Evolutionary conservation across 2,329 filamentous ascomycete genomes (phyloP), one percentile per base, ranked within the genome.

Genomic region (Juglanconis juglandina): DNA sequence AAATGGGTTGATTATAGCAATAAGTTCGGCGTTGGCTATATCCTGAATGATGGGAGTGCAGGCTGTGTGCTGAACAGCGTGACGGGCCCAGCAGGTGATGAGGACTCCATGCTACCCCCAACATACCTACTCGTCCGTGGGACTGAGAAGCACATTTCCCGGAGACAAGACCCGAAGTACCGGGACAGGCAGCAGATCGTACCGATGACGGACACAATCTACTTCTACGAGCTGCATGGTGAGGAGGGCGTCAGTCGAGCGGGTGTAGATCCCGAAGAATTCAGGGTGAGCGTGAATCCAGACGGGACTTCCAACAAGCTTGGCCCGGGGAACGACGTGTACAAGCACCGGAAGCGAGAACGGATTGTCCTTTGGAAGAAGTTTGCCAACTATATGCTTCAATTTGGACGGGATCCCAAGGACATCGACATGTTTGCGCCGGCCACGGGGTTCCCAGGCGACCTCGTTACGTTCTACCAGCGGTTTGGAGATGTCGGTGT

Each of bases 1-100:
- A 92, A 93, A 70, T 95, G 91, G 91, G 91, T 95, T 6, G 91
- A 95, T 71, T 95, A 95, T 72, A 92, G 90, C 61, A 91, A 92
- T 73, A 92, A 92, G 71, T 92, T 92, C 71, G 91, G 91, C 11
- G 81, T 95, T 14, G 91, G 91, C 41, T 95, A 94, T 69, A 91
- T 94, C 60, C 78, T 95, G 57, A 91, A 91, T 63, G 89, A 94
- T 65, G 90, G 91, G 35, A 92, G 87, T 63, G 87, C 93, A 24
- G 91, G 90, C 14, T 92, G 89, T 65, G 84, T 88, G 53, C 76
- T 87, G 54, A 78, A 81, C 32, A 83, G 82, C 60, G 82, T 86
- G 56, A 80, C 81, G 11, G 80, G 79, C 1, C 77, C 77, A 1
- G 77, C 81, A 53, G 81, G 80, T 34, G 75, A 75, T 62, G 79